Conservation (phyloP, 2,329 filamentous ascomycete species). For the Pseudocercospora cruenta region DNA sequence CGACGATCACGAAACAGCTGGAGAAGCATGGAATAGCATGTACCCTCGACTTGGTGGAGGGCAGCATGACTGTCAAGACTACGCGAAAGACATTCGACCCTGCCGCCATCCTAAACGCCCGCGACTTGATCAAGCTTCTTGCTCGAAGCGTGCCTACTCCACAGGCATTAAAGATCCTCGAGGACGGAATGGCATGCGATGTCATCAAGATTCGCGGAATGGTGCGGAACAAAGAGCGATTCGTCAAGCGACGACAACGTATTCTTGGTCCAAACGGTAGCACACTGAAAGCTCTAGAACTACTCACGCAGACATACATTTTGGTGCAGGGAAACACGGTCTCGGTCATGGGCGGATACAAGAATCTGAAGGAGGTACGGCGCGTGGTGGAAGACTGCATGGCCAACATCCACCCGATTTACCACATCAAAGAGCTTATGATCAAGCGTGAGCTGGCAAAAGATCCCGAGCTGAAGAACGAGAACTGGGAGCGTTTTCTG, state of each 20-base stretch:
- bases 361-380: constrained; percentile 89
- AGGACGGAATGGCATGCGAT: constrained; percentile 89
- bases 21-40: constrained; percentile 88
- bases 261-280: constrained; percentile 90
- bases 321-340: constrained; percentile 97
- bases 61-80: constrained; percentile 95
- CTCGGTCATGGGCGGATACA: constrained; percentile 86
- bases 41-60: constrained; percentile 90
- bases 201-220: constrained; percentile 93
- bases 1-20: constrained; percentile 81
- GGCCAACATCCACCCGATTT: constrained; percentile 86
- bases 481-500: constrained; percentile 94
- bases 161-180: constrained; percentile 89
- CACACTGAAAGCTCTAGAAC: constrained; percentile 90
- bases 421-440: constrained; percentile 96
- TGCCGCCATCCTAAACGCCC: constrained; percentile 87
- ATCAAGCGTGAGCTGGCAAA: constrained; percentile 91
- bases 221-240: constrained; percentile 90
- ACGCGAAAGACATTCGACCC: constrained; percentile 91
- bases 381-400: constrained; percentile 93
- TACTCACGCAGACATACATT: constrained; percentile 89
- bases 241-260: constrained; percentile 90
- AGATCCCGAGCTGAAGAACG: constrained; percentile 80
- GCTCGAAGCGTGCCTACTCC: constrained; percentile 89
- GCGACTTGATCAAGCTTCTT: constrained; percentile 91